Evolutionary conservation across 306 rosid genomes (phyloP).

Genomic region (Cicer arietinum): DNA sequence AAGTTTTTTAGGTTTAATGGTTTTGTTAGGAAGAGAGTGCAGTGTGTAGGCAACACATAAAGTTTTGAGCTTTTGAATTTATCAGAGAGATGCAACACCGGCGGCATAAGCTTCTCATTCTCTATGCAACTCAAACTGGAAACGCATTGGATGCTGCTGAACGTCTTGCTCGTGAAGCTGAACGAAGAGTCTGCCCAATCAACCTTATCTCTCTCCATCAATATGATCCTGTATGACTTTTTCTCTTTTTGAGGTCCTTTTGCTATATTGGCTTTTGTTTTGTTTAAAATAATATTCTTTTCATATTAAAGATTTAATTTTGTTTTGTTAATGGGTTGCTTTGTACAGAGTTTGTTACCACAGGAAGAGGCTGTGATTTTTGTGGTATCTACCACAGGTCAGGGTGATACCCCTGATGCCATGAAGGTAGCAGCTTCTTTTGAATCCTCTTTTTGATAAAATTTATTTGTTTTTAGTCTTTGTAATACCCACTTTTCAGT

Average conservation of each 20-base stretch:
- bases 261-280: conserved; percentile 11
- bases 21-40: too few relatives aligned
- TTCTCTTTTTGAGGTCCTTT: neutral
- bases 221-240: conserved; percentile 65
- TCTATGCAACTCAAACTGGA: conserved; percentile 81
- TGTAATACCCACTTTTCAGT: neutral
- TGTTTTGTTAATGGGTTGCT: conserved; percentile 8
- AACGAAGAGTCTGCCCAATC: conserved; percentile 66
- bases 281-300: neutral
- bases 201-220: conserved; percentile 63
- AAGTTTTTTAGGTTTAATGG: too few relatives aligned
- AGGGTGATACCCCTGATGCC: conserved; percentile 91
- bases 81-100: conserved; percentile 5
- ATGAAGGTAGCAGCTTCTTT: conserved; percentile 65
- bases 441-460: neutral
- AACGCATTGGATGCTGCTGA: conserved; percentile 94
- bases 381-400: conserved; percentile 97
- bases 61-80: neutral
- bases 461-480: neutral
- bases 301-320: neutral
- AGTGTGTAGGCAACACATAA: neutral
- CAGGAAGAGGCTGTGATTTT: conserved; percentile 71
- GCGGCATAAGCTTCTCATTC: conserved; percentile 58
- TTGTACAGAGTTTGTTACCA: conserved; percentile 65
- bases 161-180: conserved; percentile 79